Evolutionary conservation across 768 basidiomycete genomes (phyloP), one percentile per base, ranked within the genome.

Genomic region (Tephrocybe sp.): DNA sequence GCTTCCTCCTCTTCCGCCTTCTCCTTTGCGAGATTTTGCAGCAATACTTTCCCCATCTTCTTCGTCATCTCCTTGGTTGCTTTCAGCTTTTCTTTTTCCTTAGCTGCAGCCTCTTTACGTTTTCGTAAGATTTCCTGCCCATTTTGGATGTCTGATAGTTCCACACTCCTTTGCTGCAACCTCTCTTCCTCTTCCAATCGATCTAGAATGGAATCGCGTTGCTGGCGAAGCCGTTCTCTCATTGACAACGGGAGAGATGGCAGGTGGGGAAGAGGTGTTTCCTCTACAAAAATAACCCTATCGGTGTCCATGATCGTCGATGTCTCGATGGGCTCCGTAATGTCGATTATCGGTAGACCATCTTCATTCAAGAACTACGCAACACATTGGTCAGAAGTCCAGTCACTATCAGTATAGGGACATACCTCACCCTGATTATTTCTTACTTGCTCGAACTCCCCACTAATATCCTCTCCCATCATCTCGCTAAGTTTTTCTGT

Each of bases 311-410:
- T 25, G 12, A 56, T 54, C 32, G 57, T 55, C 22, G 50, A 44
- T 24, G 60, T 67, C 18, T 66, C 42, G 4, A 76, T 58, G 34
- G 81, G 82, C 60, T 92, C 89, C 25, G 76, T 77, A 49, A 92
- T 84, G 30, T 92, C 89, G 52, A 90, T 73, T 53, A 92, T 85
- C 9, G 89, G 89, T 31, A 88, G 77, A 3, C 87, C 88, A 40
- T 92, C 88, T 58, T 89, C 87, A 58, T 87, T 87, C 32, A 86
- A 57, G 44, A 85, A 71, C 88, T 90, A 52, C 6, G 30, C 25
- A 55, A 60, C 53, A 45, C 53, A 61, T 57, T 51, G 58, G 52
- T 56, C 49, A 56, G 55, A 54, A 38, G 56, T 27, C 41, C 51
- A 51, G n/a, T n/a, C n/a, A n/a, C 49, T 44, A 38, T n/a, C 32